Conservation (phyloP, 768 basidiomycete species). For the Naganishia vaughanmartiniae region DNA sequence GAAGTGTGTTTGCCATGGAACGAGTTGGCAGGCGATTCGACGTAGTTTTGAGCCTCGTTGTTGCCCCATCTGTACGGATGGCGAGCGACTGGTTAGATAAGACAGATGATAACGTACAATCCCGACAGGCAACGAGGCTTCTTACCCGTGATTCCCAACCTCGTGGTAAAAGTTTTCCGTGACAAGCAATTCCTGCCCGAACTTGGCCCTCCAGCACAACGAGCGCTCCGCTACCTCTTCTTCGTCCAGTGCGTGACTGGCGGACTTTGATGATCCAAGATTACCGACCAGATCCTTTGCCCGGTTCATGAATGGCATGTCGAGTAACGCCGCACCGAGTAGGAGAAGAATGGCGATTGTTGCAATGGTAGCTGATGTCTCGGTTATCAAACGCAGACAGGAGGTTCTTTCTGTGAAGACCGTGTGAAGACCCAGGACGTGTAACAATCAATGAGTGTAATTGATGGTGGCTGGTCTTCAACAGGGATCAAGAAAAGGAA, state of each 20-base stretch:
- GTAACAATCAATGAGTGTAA: neutral
- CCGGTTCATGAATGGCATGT: constrained; percentile 1
- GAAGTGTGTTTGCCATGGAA: constrained; percentile 12
- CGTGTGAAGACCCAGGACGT: neutral
- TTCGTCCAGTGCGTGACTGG: neutral
- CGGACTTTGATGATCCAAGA: neutral
- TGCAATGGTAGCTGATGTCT: too few relatives aligned
- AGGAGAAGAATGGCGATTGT: neutral
- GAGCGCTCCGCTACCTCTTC: neutral
- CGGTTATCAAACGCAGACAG: too few relatives aligned
- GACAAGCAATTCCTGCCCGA: neutral
- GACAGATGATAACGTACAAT: neutral
- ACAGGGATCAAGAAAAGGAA: neutral
- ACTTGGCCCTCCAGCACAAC: constrained; percentile 13
- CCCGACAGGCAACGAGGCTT: neutral
- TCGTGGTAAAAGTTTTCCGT: constrained; percentile 17
- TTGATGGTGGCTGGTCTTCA: neutral
- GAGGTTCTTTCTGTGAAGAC: neutral
- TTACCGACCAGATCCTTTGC: constrained; percentile 1
- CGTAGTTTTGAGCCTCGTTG: constrained; percentile 25
- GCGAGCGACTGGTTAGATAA: neutral
- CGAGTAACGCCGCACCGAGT: neutral
- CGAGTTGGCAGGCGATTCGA: constrained; percentile 9
- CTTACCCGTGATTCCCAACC: constrained; percentile 16
- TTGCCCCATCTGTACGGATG: constrained; percentile 19